Evolutionary conservation across 2,329 filamentous ascomycete species (phyloP).

Genomic region (Aschersonia sp.): DNA sequence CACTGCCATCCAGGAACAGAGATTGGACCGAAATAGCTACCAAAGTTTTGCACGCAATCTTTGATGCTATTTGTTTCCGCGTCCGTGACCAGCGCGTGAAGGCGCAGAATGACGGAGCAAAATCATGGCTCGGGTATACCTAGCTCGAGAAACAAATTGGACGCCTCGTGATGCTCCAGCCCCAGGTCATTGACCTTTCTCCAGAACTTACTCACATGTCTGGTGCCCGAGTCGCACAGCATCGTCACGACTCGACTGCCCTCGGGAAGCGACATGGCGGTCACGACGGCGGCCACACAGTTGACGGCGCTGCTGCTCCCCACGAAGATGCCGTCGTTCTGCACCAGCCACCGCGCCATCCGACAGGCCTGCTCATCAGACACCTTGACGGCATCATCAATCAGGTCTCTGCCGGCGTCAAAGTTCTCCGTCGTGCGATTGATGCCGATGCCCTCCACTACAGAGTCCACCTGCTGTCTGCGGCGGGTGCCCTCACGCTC

Average conservation of each 20-base stretch:
- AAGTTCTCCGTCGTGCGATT: conserved; percentile 93
- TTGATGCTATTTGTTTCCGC: no score
- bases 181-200: conserved; percentile 55
- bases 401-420: conserved; percentile 67
- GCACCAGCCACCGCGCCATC: conserved; percentile 95
- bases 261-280: conserved; percentile 47
- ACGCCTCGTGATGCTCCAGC: conserved; percentile 39
- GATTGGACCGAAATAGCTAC: no score
- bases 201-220: conserved; percentile 80
- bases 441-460: conserved; percentile 92
- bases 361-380: conserved; percentile 76
- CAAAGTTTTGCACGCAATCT: no score
- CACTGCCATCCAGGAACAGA: no score
- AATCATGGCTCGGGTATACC: conserved; percentile 19
- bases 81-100: neutral
- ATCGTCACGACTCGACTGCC: conserved; percentile 64
- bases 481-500: conserved; percentile 85
- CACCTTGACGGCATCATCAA: conserved; percentile 83
- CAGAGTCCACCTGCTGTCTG: conserved; percentile 82
- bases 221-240: conserved; percentile 71
- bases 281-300: conserved; percentile 64
- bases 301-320: conserved; percentile 97
- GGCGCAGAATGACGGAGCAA: neutral
- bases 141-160: conserved; percentile 35
- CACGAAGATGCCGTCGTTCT: conserved; percentile 87